phyloP scores from a whole-genome alignment of 108 stramenopile species.

The Nitzschia sp. region DNA sequence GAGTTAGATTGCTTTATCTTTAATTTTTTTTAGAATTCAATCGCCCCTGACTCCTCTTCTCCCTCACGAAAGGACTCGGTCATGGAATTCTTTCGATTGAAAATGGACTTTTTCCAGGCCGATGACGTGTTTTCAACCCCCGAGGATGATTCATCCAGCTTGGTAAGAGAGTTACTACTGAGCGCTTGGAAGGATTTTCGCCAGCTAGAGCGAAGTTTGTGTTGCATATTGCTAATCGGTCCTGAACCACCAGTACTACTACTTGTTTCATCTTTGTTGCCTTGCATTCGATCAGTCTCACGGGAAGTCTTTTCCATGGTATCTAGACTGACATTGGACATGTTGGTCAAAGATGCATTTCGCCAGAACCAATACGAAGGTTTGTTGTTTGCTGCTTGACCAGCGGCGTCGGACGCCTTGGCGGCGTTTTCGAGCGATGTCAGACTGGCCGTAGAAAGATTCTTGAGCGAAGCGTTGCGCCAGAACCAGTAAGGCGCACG shows the following conservation, averaged over 20 bases:
- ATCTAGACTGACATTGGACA: slow-evolving; percentile 9
- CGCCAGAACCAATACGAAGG: slow-evolving; percentile 8
- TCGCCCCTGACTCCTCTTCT: too few relatives aligned
- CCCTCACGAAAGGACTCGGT: too few relatives aligned
- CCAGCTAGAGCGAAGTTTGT: slow-evolving; percentile 16
- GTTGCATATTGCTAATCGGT: slow-evolving; percentile 23
- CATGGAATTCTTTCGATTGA: too few relatives aligned
- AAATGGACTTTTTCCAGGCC: too few relatives aligned
- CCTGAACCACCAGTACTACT: background rate
- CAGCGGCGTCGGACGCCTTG: background rate
- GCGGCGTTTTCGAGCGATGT: background rate
- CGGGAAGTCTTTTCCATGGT: slow-evolving; percentile 9
- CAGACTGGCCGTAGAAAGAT: background rate
- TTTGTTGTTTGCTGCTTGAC: background rate
- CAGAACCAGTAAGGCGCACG: slow-evolving; percentile 12
- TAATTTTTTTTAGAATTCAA: too few relatives aligned
- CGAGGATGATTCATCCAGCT: background rate
- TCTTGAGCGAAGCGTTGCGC: slow-evolving; percentile 12
- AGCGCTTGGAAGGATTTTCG: slow-evolving; percentile 4
- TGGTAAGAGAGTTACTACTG: slow-evolving; percentile 1
- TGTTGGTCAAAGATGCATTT: slow-evolving; percentile 7
- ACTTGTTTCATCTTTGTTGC: background rate
- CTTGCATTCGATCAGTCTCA: slow-evolving; percentile 3
- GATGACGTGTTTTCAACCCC: too few relatives aligned
- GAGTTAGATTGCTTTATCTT: too few relatives aligned